Evolutionary conservation across 495 filamentous ascomycete species (phyloP).

Genomic region (Penicillium odoratum): DNA sequence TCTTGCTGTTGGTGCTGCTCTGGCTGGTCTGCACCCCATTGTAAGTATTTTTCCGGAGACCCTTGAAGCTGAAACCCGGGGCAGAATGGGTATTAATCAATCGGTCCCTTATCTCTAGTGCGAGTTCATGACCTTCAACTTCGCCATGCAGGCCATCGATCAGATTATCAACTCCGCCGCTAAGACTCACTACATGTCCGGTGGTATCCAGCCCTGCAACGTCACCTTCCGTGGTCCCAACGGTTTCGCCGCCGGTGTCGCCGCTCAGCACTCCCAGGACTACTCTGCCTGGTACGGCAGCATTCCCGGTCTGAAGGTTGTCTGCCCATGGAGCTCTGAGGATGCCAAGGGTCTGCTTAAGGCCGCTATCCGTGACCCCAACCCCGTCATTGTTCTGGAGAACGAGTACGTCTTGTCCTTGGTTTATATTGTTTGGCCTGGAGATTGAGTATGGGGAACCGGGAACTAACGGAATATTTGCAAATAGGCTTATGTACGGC

Average conservation of each 20-base stretch:
- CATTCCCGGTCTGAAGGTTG: conserved; percentile 96
- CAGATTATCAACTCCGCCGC: conserved; percentile 99
- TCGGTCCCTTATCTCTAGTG: conserved; percentile 53
- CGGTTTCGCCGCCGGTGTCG: conserved; percentile 94
- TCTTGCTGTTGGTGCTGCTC: conserved; percentile 89
- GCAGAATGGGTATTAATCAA: conserved; percentile 1
- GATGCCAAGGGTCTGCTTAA: conserved; percentile 98
- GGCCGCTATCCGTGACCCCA: conserved; percentile 96
- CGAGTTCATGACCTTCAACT: conserved; percentile 99
- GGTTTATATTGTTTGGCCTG: neutral
- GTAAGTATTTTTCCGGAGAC: conserved; percentile 54
- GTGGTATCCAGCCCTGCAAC: conserved; percentile 98
- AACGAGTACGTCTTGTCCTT: conserved; percentile 71
- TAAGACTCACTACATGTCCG: conserved; percentile 99
- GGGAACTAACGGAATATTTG: conserved; percentile 18
- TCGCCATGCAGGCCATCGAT: conserved; percentile 99
- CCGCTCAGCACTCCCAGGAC: conserved; percentile 96
- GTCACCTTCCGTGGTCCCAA: conserved; percentile 99
- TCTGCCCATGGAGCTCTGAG: conserved; percentile 91
- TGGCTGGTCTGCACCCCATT: conserved; percentile 90
- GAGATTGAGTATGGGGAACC: neutral
- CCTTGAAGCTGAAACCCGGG: neutral
- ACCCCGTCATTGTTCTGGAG: conserved; percentile 92
- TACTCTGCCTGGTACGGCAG: conserved; percentile 98
- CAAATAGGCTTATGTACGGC: conserved; percentile 78